Conservation (phyloP, 164 flowering plant species). For the Cinnamomum micranthum region DNA sequence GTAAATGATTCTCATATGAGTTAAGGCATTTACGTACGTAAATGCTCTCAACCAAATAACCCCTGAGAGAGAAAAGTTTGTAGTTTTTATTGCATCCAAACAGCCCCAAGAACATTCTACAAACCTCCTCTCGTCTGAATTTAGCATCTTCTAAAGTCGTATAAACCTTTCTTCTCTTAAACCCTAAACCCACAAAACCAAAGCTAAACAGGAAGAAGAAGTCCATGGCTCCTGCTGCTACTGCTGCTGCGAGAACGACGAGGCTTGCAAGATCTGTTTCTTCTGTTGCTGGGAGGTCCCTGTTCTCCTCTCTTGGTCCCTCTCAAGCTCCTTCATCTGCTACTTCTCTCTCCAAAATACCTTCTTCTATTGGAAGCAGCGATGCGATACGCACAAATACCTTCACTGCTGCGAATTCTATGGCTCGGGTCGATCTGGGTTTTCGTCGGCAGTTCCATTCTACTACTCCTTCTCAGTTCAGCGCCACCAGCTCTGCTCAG, state of each 20-base stretch:
- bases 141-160: no score
- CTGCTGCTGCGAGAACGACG: conserved; percentile 2
- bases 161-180: no score
- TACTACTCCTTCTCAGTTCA: background rate
- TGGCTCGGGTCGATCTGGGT: background rate
- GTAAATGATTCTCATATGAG: no score
- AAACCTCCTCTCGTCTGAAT: no score
- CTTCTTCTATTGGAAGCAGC: background rate
- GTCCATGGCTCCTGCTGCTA: background rate
- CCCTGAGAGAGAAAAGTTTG: no score
- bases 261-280: conserved; percentile 7
- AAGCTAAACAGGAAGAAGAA: background rate
- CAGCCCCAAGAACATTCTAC: no score
- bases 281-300: background rate
- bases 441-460: background rate
- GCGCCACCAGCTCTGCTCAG: background rate
- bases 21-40: no score
- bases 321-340: background rate
- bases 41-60: no score
- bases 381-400: background rate
- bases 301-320: background rate
- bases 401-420: background rate
- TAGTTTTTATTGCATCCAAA: no score
- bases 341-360: background rate
- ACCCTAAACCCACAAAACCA: background rate